A percentile compares a stretch with the other conserved stretches of the same genome.
Conservation (phyloP, 148 eudicot genomes). For the Diospyros lotus region DNA sequence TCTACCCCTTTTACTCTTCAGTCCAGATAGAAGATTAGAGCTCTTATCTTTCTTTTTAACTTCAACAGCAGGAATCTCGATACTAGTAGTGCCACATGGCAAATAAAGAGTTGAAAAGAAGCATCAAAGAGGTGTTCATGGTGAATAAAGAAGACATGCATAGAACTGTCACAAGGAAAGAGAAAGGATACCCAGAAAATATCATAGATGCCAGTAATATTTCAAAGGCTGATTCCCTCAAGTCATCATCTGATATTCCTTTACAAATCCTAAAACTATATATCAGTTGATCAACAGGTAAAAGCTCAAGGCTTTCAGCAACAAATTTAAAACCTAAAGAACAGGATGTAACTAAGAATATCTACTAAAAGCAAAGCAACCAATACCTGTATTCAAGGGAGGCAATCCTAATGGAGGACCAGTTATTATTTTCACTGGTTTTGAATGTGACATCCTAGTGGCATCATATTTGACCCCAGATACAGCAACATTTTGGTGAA, state of each 20-base stretch:
- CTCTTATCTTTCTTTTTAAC: constrained; percentile 58
- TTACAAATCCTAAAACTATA: constrained; percentile 68
- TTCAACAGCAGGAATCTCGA: constrained; percentile 44
- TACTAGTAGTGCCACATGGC: constrained; percentile 29
- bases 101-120: background rate
- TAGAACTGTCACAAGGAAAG: constrained; percentile 10
- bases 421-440: constrained; percentile 20
- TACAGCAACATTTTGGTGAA: constrained; percentile 22
- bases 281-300: constrained; percentile 58
- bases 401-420: constrained; percentile 69
- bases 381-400: constrained; percentile 63
- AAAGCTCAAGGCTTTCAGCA: constrained; percentile 15
- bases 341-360: background rate
- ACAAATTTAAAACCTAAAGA: constrained; percentile 6
- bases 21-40: constrained; percentile 52
- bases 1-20: constrained; percentile 62
- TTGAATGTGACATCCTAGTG: constrained; percentile 19
- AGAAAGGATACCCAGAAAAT: constrained; percentile 62
- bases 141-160: background rate
- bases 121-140: background rate
- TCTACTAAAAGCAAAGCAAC: background rate
- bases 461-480: constrained; percentile 18
- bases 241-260: constrained; percentile 93
- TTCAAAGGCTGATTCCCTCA: constrained; percentile 88
- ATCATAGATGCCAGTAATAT: constrained; percentile 69